These are phyloP conservation scores for Saccharomycopsis fermentans DNA, from an alignment of 805 yeast species.

Conservation along the genomic window DNA sequence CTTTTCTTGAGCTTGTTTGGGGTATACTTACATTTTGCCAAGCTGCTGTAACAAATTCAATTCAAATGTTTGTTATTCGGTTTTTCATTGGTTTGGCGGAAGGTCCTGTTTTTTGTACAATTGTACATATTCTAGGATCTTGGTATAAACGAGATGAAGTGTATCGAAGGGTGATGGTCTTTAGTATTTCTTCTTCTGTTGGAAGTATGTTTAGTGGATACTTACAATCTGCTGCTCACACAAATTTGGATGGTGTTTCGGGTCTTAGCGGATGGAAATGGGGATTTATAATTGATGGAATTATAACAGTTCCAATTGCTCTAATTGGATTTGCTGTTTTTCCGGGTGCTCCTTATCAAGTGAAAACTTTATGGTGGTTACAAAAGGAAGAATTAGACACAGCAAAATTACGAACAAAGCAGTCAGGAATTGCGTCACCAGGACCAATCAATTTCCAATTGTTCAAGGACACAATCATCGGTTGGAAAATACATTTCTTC, in stretches of 20 bases:
- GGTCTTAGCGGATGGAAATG: slow-evolving; percentile 65
- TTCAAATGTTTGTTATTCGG: slow-evolving; percentile 36
- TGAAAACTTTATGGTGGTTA: slow-evolving; percentile 25
- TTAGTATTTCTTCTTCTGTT: slow-evolving; percentile 51
- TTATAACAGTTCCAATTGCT: slow-evolving; percentile 27
- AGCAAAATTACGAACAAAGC: slow-evolving; percentile 21
- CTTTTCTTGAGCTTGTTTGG: slow-evolving; percentile 18
- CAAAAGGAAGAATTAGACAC: slow-evolving; percentile 25
- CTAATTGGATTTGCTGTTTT: slow-evolving; percentile 27
- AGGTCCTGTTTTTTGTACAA: slow-evolving; percentile 51
- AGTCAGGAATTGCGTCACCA: slow-evolving; percentile 20
- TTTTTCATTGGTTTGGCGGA: slow-evolving; percentile 20
- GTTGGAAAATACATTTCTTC: slow-evolving; percentile 51
- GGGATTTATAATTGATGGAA: slow-evolving; percentile 59
- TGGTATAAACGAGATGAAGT: slow-evolving; percentile 50
- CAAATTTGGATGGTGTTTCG: slow-evolving; percentile 35
- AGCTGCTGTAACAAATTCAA: slow-evolving; percentile 21
- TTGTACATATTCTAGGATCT: slow-evolving; percentile 42
- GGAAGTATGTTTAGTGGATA: slow-evolving; percentile 56
- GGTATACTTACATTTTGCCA: slow-evolving; percentile 11
- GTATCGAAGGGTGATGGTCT: slow-evolving; percentile 49
- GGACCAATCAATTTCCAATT: slow-evolving; percentile 31
- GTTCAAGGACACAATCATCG: slow-evolving; percentile 43
- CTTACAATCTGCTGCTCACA: slow-evolving; percentile 47
- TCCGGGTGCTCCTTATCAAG: slow-evolving; percentile 29